phyloP scores from a whole-genome alignment of 352 stramenopile genomes.

The Pythium plurisporium region DNA sequence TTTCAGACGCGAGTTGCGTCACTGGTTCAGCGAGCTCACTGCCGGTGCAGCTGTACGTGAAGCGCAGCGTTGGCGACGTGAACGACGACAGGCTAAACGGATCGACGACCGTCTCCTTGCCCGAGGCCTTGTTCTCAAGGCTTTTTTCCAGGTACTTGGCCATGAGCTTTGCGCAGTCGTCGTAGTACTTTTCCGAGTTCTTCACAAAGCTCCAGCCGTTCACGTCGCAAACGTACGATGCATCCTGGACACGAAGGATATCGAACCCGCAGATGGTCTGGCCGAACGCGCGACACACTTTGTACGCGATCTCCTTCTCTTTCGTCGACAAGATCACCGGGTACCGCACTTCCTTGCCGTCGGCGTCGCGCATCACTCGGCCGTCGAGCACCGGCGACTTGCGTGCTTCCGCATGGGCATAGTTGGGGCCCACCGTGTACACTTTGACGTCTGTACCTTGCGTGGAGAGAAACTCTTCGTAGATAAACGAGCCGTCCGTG shows the following conservation, averaged over 20 bases:
- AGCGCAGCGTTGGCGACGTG: conserved; percentile 63
- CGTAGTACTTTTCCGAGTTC: conserved; percentile 99
- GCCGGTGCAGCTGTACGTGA: conserved; percentile 18
- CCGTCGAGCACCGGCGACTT: conserved; percentile 99
- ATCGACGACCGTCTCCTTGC: conserved; percentile 26
- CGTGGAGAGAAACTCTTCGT: conserved; percentile 98
- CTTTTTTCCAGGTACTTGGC: conserved; percentile 72
- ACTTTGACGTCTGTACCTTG: conserved; percentile 99
- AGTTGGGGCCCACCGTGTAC: conserved; percentile 97
- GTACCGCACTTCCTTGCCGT: conserved; percentile 98
- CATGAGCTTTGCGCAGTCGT: conserved; percentile 78
- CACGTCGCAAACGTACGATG: conserved; percentile 98
- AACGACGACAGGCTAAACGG: conserved; percentile 59
- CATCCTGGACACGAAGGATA: conserved; percentile 91
- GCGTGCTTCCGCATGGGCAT: conserved; percentile 98
- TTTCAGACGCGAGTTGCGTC: conserved; percentile 23
- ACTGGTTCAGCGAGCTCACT: conserved; percentile 59
- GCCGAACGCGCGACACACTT: conserved; percentile 72
- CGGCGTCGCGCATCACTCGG: conserved; percentile 94
- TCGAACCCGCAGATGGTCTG: conserved; percentile 99
- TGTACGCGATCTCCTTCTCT: conserved; percentile 98
- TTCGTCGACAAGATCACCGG: conserved; percentile 97
- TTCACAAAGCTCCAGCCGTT: conserved; percentile 99
- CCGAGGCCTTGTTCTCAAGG: conserved; percentile 22
- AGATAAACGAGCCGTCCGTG: conserved; percentile 90